Evolutionary conservation across 768 basidiomycete species (phyloP), one percentile per base, ranked within the genome.

Genomic region (Rhizopogon salebrosus): DNA sequence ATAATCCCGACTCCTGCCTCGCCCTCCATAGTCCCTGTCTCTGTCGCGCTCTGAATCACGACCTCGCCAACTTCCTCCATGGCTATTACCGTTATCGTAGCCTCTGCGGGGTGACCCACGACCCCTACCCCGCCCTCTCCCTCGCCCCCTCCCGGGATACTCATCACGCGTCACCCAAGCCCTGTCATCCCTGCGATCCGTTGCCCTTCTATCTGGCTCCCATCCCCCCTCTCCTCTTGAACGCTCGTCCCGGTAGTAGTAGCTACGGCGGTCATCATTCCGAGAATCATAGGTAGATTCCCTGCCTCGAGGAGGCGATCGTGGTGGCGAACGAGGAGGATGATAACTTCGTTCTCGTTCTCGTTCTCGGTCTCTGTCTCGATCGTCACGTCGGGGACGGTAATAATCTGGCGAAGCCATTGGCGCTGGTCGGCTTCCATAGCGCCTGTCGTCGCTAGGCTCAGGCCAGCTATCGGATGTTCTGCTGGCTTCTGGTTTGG

Each of bases 401-500:
- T 65, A 55, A 34, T 60, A 57, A 26, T 70, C 68, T 35, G 67
- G 68, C 2, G 62, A 54, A 29, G 24, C 55, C 51, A 52, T 52
- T 36, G 46, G 48, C n/a, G 29, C 29, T 13, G 51, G 66, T 3
- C 55, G 56, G 1, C 61, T 61, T 41, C 49, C 48, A 11, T 42
- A 40, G 11, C 61, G 60, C 48, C 65, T 52, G 9, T 67, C 63
- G n/a, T 68, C 66, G 39, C 46, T 39, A 13, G 49, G 26, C 5
- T 66, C 65, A 6, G 57, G 52, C 55, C 64, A 41, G 20, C 42
- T 50, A 29, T 4, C 56, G 34, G 59, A 26, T n/a, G 60, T 38
- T 39, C 59, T 66, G 34, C 62, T 46, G 41, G 66, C 55, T 29
- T 68, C 66, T 55, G 66, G 66, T 64, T 66, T 68, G 53, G 62